phyloP scores from a whole-genome alignment of 139 green algal genomes.

The Coelastrella sp. region DNA sequence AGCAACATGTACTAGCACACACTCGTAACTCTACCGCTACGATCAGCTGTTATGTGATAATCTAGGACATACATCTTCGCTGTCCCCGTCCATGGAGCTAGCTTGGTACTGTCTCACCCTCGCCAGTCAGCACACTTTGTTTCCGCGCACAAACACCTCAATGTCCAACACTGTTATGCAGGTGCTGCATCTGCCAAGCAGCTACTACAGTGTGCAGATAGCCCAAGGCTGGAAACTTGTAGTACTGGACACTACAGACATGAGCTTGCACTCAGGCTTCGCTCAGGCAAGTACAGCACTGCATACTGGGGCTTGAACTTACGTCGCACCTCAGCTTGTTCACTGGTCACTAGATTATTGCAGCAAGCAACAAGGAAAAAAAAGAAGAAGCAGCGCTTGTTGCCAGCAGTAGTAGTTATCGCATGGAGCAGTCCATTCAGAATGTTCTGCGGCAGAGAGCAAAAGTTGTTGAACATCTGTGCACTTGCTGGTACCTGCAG shows the following conservation, averaged over 20 bases:
- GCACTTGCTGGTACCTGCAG: conserved; percentile 3
- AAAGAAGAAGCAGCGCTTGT: too few species aligned
- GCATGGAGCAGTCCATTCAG: too few species aligned
- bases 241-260: conserved; percentile 83
- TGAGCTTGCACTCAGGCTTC: conserved; percentile 65
- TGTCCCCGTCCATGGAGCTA: background rate
- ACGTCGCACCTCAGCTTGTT: background rate
- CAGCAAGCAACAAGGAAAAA: too few species aligned
- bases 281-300: conserved; percentile 4
- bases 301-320: background rate
- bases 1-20: conserved; percentile 73
- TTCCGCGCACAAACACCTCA: background rate
- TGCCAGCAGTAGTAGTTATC: too few species aligned
- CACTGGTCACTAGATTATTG: too few species aligned
- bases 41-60: too few species aligned
- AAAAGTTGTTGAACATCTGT: background rate
- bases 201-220: conserved; percentile 65
- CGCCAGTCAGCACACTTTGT: background rate
- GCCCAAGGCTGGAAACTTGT: conserved; percentile 69
- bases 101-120: background rate
- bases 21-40: too few species aligned
- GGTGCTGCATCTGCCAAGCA: conserved; percentile 39
- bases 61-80: background rate
- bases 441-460: background rate
- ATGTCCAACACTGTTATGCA: conserved; percentile 25